Percentiles rank a stretch among this genome's conserved stretches.
Evolutionary conservation across 1,284 basidiomycete genomes (phyloP).

Genomic region (Trametes pubescens): DNA sequence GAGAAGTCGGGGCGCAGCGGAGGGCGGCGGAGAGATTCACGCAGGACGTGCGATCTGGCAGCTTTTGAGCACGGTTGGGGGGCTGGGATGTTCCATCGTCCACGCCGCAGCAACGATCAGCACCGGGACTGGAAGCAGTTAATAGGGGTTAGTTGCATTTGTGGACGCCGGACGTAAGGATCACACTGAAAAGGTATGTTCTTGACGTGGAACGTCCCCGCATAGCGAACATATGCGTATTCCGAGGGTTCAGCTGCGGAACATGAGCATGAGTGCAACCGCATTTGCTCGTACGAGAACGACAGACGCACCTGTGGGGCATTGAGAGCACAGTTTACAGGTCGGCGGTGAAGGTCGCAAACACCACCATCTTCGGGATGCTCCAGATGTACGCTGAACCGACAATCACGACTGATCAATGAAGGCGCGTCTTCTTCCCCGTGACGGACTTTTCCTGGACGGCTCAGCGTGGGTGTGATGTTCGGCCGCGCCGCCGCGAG

Average conservation of each 20-base stretch:
- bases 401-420: constrained; percentile 6
- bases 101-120: constrained; percentile 3
- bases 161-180: background rate
- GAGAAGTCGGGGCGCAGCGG: background rate
- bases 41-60: background rate
- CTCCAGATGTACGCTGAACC: constrained; percentile 1
- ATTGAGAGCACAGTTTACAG: background rate
- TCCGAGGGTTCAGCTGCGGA: background rate
- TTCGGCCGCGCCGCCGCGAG: background rate
- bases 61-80: background rate
- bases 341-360: background rate
- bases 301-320: background rate
- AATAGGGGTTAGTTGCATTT: background rate
- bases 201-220: no score
- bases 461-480: background rate
- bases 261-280: background rate
- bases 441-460: background rate
- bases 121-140: constrained; percentile 1
- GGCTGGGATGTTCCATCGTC: background rate
- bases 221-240: no score
- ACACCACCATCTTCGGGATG: background rate
- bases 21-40: constrained; percentile 2
- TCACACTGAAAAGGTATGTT: background rate
- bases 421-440: background rate
- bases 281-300: background rate